Evolutionary conservation across 1,284 basidiomycete genomes (phyloP), one percentile per base, ranked within the genome.

Genomic region (Cutaneotrichosporon cavernicola): DNA sequence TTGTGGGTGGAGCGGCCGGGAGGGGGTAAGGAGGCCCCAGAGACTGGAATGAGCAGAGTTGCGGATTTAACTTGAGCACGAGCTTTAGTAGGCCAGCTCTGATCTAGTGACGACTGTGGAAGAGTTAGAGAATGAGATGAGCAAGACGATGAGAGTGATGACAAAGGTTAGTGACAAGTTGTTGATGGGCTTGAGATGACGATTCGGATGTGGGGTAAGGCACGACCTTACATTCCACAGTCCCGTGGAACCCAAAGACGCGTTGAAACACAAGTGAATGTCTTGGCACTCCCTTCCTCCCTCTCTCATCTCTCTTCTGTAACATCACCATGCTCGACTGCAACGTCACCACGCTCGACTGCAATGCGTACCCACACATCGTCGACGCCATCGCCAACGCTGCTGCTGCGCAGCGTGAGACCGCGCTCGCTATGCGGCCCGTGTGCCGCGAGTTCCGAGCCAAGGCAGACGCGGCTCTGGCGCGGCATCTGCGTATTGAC

Each of bases 361-460:
- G 43, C 4, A 14, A 43, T 21, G 22, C 22, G 21, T 56, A 56
- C 38, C 34, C 14, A 5, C 55, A 56, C 38, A 56, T 56, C 13
- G 55, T 56, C 6, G 55, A 56, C 10, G 55, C 36, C 22, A 56
- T 56, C 38, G 38, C 26, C n/a, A 22, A 30, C 16, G 55, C 55
- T 10, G 55, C 55, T 2, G 22, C 38, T 2, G n/a, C 10, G 38
- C n/a, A 56, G 6, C 14, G 43, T 38, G 34, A 30, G 3, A 8
- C 55, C 14, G 36, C 36, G 14, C 55, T 56, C 5, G 55, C 55
- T 3, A 21, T 43, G 9, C 55, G 55, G 22, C 38, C 55, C 22
- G 55, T 56, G 22, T 56, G 55, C 38, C 22, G 21, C 14, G 5
- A 7, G 4, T 56, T 56, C 26, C 21, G 38, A 16, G 6, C 21